Evolutionary conservation across 1,139 yeast species (phyloP).

Genomic region (Saccharomyces hybrid): DNA sequence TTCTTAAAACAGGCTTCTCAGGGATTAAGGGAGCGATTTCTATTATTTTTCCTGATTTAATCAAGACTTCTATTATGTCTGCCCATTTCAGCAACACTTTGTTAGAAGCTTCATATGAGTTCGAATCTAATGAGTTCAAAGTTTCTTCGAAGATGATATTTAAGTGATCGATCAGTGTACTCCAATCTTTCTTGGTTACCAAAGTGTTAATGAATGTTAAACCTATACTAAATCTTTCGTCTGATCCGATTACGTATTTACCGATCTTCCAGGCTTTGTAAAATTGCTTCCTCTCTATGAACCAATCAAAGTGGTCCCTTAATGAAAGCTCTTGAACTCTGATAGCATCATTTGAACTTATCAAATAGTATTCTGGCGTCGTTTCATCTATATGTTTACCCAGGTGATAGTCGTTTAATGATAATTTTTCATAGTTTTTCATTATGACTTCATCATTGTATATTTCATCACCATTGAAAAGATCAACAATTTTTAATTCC

Average conservation of each 20-base stretch:
- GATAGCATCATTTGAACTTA: constrained; percentile 79
- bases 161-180: constrained; percentile 11
- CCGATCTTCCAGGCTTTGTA: constrained; percentile 75
- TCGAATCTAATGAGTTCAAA: not conserved
- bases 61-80: constrained; percentile 50
- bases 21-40: constrained; percentile 53
- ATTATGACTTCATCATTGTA: constrained; percentile 77
- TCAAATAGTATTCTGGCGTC: constrained; percentile 48
- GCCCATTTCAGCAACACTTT: constrained; percentile 53
- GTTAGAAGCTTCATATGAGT: constrained; percentile 26
- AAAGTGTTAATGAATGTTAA: constrained; percentile 53
- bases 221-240: constrained; percentile 55
- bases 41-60: constrained; percentile 42
- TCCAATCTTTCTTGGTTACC: constrained; percentile 48
- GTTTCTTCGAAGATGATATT: not conserved
- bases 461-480: constrained; percentile 62
- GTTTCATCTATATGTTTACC: constrained; percentile 39
- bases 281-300: constrained; percentile 44
- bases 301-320: constrained; percentile 70
- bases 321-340: constrained; percentile 62
- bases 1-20: constrained; percentile 33
- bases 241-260: constrained; percentile 44
- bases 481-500: constrained; percentile 62
- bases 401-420: constrained; percentile 73
- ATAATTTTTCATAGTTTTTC: constrained; percentile 50